Evolutionary conservation across 805 yeast genomes (phyloP).

Genomic region (Ogataea glucozyma): DNA sequence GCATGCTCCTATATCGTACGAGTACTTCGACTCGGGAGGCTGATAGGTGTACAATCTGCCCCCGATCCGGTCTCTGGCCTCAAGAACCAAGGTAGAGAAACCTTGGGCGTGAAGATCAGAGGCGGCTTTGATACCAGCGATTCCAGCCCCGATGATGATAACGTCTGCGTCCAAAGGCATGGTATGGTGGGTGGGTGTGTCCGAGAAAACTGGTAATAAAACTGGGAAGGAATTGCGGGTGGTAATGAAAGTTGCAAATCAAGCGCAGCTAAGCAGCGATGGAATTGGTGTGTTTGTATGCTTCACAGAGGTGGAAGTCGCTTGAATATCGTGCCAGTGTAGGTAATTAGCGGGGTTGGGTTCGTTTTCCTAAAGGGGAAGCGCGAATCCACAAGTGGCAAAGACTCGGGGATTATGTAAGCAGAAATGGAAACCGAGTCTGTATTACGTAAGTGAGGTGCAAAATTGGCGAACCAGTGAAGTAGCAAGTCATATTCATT

Average conservation of each 20-base stretch:
- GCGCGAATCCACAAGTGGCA: no score
- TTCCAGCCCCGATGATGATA: constrained; percentile 52
- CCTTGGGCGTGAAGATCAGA: constrained; percentile 35
- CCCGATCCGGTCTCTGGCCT: constrained; percentile 48
- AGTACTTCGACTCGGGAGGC: constrained; percentile 22
- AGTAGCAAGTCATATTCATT: no score
- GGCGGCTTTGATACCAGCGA: constrained; percentile 54
- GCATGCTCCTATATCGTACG: constrained; percentile 52
- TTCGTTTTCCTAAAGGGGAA: not conserved
- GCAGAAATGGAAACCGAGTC: not conserved
- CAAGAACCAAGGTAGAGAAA: constrained; percentile 42
- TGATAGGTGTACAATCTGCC: constrained; percentile 42
- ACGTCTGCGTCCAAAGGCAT: constrained; percentile 23
- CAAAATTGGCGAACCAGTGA: no score
- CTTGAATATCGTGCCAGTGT: not conserved
- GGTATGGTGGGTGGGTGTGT: not conserved
- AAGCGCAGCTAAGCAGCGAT: no score
- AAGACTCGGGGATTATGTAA: not conserved
- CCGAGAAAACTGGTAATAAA: not conserved
- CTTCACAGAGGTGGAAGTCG: no score
- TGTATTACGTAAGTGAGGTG: no score
- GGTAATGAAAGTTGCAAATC: no score
- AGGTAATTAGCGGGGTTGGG: constrained; percentile 1
- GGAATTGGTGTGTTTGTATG: no score
- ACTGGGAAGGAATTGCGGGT: no score